Percentiles rank a stretch among this genome's conserved stretches.
Conservation (phyloP, 2,329 filamentous ascomycete species). For the Cladobotryum mycophilum region DNA sequence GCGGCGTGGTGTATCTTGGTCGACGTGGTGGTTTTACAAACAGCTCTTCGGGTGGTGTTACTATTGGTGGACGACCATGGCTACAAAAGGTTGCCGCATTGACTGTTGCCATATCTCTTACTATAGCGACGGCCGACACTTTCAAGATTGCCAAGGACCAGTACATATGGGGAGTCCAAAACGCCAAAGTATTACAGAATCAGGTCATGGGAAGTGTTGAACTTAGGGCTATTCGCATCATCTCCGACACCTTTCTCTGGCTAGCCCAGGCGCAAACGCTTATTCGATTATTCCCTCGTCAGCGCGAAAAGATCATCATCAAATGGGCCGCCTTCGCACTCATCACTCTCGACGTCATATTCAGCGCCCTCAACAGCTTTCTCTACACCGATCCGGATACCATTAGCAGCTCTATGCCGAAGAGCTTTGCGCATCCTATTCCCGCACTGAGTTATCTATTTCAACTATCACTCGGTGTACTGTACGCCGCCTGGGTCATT, state of each 20-base stretch:
- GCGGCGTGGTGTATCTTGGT: constrained; percentile 74
- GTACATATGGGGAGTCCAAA: constrained; percentile 72
- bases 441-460: constrained; percentile 89
- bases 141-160: constrained; percentile 78
- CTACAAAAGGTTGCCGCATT: constrained; percentile 76
- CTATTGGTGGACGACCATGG: constrained; percentile 87
- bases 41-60: constrained; percentile 70
- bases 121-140: constrained; percentile 87
- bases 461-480: constrained; percentile 73
- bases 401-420: constrained; percentile 53
- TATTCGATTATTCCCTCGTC: constrained; percentile 89
- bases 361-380: constrained; percentile 89
- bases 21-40: constrained; percentile 81
- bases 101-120: constrained; percentile 75
- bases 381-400: constrained; percentile 45
- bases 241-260: constrained; percentile 96
- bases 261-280: constrained; percentile 94
- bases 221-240: constrained; percentile 82
- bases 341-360: constrained; percentile 83
- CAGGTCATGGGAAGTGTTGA: constrained; percentile 79
- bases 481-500: constrained; percentile 90
- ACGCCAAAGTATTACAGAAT: constrained; percentile 67
- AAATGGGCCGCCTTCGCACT: constrained; percentile 97
- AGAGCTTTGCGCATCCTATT: constrained; percentile 80
- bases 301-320: constrained; percentile 96